Evolutionary conservation across 176 grass and related monocot species (phyloP), one percentile per base, ranked within the genome.

Genomic region (Oryza officinalis): DNA sequence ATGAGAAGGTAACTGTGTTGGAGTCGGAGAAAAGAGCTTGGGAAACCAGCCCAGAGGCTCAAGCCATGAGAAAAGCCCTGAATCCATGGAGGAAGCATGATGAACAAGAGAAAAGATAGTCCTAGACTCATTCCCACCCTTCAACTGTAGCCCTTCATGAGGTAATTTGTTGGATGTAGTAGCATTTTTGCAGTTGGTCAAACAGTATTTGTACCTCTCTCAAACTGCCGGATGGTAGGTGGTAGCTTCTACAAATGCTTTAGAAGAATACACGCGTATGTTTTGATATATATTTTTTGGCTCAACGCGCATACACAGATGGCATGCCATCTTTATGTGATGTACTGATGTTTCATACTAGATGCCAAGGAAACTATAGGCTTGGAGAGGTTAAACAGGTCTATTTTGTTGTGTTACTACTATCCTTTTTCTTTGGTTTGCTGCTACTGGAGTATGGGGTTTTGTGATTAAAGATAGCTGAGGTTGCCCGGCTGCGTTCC

Each of bases 1-100:
- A 97, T 86, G 95, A 97, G 60, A 94, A 97, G 71, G 95, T 94
- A 5, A 84, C 71, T 22, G 88, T 89, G 43, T 76, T 94, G 57
- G 95, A 97, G 72, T 87, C 92, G 1, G 92, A 97, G 74, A 94
- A 97, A 83, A 77, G 90, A 79, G 95, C 92, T 27, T 91, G 90
- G 95, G 95, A 94, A 78, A 91, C 78, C 88, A 89, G 83, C 83
- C 81, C 75, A 6, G 95, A 94, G 59, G 95, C 84, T 68, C 88
- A 93, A 86, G 92, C 88, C 23, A 93, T 82, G 79, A 94, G 85
- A 86, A 88, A 97, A 76, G 90, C 95, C 45, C 54, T 98, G 43
- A 98, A 98, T 80, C 92, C 95, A 9, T 98, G 92, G 92, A 72
- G 80, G 72, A 94, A 93, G 66, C 86, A 84, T 9, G 88, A 97